These are phyloP conservation scores for Kwoniella dendrophila DNA, from an alignment of 768 basidiomycete genomes.

Conservation along the genomic window DNA sequence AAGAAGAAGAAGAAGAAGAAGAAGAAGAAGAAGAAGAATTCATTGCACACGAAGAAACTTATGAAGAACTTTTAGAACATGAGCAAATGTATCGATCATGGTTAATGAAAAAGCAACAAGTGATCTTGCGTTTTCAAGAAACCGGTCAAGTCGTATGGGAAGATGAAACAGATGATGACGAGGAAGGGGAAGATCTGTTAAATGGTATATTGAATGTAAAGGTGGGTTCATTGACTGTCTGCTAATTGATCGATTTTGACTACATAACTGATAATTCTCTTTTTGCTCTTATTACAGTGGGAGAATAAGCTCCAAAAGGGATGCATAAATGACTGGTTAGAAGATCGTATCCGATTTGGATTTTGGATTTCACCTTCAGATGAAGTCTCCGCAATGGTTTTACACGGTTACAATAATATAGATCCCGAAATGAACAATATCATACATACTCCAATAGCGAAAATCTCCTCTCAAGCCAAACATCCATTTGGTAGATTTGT, in stretches of 20 bases:
- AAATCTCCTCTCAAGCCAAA: not conserved
- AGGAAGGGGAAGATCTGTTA: not conserved
- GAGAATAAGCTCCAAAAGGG: conserved; percentile 12
- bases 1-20: conserved; percentile 7
- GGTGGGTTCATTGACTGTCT: conserved; percentile 3
- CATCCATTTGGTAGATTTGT: conserved; percentile 2
- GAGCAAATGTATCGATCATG: too few relatives aligned
- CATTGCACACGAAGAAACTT: too few relatives aligned
- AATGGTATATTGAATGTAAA: not conserved
- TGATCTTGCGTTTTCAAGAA: too few relatives aligned
- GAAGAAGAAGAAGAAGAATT: not conserved
- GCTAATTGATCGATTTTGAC: not conserved
- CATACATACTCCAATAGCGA: not conserved
- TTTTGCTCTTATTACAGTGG: conserved; percentile 11
- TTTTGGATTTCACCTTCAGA: conserved; percentile 33
- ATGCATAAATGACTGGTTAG: conserved; percentile 23
- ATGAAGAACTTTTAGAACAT: too few relatives aligned
- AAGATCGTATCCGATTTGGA: conserved; percentile 27
- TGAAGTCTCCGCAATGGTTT: too few relatives aligned
- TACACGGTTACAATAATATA: too few relatives aligned
- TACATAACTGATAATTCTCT: not conserved
- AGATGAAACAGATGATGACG: conserved; percentile 4
- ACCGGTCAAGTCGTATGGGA: too few relatives aligned
- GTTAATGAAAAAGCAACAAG: too few relatives aligned
- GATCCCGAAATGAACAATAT: too few relatives aligned